phyloP scores from a whole-genome alignment of 495 filamentous ascomycete genomes.

The Penicillium lividum region DNA sequence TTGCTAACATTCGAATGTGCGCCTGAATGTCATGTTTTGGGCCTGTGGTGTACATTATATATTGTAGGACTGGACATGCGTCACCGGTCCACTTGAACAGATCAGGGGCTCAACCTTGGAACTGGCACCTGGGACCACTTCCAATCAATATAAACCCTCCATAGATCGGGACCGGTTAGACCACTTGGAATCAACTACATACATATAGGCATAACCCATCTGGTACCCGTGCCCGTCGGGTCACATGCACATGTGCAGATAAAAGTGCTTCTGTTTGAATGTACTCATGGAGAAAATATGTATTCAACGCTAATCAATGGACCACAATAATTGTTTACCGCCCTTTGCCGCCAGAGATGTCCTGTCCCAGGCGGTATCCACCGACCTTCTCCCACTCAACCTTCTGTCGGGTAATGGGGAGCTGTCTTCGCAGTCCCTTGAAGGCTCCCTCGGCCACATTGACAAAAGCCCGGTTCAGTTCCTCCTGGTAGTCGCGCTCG shows the following conservation, averaged over 20 bases:
- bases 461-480: slow-evolving; percentile 87
- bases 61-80: too few relatives aligned
- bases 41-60: too few relatives aligned
- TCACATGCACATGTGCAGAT: too few relatives aligned
- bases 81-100: too few relatives aligned
- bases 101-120: too few relatives aligned
- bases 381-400: slow-evolving; percentile 99
- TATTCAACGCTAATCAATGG: slow-evolving; percentile 15
- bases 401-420: slow-evolving; percentile 97
- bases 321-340: slow-evolving; percentile 24
- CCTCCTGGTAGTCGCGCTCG: slow-evolving; percentile 95
- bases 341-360: slow-evolving; percentile 53
- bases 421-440: slow-evolving; percentile 86
- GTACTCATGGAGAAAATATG: slow-evolving; percentile 3
- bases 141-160: too few relatives aligned
- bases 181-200: background rate
- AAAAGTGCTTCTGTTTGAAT: background rate
- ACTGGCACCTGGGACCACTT: too few relatives aligned
- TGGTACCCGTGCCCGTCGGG: background rate
- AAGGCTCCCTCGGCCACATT: slow-evolving; percentile 90
- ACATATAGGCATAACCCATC: background rate
- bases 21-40: too few relatives aligned
- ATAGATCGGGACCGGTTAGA: too few relatives aligned
- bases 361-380: slow-evolving; percentile 83
- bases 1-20: too few relatives aligned